Evolutionary conservation across 2,329 filamentous ascomycete genomes (phyloP), one percentile per base, ranked within the genome.

Genomic region (Verticillium klebahnii): DNA sequence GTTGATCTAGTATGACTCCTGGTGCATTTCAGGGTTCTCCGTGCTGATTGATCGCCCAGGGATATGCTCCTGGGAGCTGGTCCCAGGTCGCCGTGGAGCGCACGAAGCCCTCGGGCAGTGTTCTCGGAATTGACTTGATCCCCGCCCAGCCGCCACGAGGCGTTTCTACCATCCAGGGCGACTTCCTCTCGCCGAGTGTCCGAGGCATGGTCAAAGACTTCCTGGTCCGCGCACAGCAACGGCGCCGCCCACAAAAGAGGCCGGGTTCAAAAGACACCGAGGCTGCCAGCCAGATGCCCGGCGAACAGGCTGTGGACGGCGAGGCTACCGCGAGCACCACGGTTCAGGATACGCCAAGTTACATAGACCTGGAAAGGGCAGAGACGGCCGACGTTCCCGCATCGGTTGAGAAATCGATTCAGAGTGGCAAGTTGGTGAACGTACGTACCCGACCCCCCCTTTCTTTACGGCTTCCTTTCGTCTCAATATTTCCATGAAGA

Each of bases 71-170:
- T 31, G 89, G 89, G 1, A 86, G 83, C 66, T 91, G 89, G 89
- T 89, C 87, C 52, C 70, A 96, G 87, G 92, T 98, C 39, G 95
- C 95, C 19, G 79, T 90, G 37, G 89, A 92, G 64, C 85, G 87
- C 59, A 96, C 92, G 5, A 82, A 85, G 64, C 93, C 93, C 0
- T 77, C 84, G 56, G 93, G 93, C 9, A 86, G 89, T 54, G 88
- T 99, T 14, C 80, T 99, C 32, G 96, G 95, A 12, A 94, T 99
- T 69, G 95, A 99, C 73, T 85, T 99, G 59, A 92, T 99, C 66
- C 95, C 95, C 5, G 92, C 93, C 0, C 90, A 94, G 72, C 94
- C 96, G 5, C 95, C 95, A 0, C 87, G 85, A 70, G 95, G 95
- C 25, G 93, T 96, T n/a, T 93, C 91, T 32, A 92, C 92, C 2